These are phyloP conservation scores for Pseudisothecium myosuroides DNA, from an alignment of 225 moss, liverwort and hornwort species.

Conservation along the genomic window DNA sequence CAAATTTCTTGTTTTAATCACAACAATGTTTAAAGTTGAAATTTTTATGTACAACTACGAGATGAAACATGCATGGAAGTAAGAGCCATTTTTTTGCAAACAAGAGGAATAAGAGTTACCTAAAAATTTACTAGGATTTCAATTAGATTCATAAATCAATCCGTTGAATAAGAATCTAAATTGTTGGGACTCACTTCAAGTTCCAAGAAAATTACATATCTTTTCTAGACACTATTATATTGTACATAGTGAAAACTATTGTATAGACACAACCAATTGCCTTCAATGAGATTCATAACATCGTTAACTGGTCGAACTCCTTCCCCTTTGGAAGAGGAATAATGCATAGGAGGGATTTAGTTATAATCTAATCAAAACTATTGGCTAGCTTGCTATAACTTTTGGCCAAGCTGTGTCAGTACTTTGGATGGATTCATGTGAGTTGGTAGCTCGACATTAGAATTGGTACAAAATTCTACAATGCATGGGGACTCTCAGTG, in stretches of 20 bases:
- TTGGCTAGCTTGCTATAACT: no score
- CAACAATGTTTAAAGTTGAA: background rate
- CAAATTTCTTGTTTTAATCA: background rate
- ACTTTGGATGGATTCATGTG: no score
- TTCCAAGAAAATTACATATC: background rate
- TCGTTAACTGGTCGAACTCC: no score
- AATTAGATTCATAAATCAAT: background rate
- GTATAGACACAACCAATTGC: background rate
- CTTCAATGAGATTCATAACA: background rate
- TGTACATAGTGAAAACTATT: background rate
- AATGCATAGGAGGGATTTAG: no score
- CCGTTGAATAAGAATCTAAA: rapidly evolving
- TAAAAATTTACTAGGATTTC: background rate
- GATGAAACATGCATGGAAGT: background rate
- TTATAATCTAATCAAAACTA: no score
- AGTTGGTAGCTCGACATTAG: no score
- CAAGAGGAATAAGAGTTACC: background rate
- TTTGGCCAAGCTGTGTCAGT: no score
- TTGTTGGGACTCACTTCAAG: background rate
- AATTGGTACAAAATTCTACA: no score
- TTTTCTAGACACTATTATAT: no score
- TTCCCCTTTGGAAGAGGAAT: no score
- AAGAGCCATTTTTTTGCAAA: no score
- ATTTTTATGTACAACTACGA: rapidly evolving
- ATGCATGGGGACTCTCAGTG: no score